Base-by-base conservation (phyloP, 805 yeast species). In the Grigorovia humatica region DNA sequence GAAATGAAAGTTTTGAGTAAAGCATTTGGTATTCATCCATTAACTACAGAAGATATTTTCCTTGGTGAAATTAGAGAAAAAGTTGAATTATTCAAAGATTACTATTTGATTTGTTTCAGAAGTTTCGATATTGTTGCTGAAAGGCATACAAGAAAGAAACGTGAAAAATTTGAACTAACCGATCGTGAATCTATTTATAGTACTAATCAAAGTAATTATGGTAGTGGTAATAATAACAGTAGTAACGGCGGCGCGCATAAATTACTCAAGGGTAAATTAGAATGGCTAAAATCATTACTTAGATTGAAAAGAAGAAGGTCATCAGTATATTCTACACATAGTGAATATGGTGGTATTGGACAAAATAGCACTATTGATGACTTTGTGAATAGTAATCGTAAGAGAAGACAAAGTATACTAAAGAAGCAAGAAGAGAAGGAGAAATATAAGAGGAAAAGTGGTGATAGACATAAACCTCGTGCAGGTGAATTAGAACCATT, bases 21-120 rank as follows among this genome's bases (percentile, higher is more conserved):
- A 61, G 82, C 97, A 0, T 91, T 91, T 70, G 96, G 95, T 0
- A 88, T 91, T 52, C 99, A 91, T 68, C 99, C 99, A 0, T 76
- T 91, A 59, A 91, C 99, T 0, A 87, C 97, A 0, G 99, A 91
- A 65, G 99, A 91, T 70, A 90, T 91, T 47, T 85, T 86, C 54
- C 70, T 90, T 32, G 96, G 96, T 1, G 99, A 91, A 64, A 85
- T 96, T 0, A 79, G 98, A 57, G 99, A 91, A 66, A 91, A 91
- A 64, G 96, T 91, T 19, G 99, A 91, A 69, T 68, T 93, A 38
- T 91, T 91, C 71, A 83, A 85, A 61, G 86, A 86, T 56, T 91
- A 91, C 68, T 93, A 91, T 66, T 81, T 91, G 59, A 86, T 93
- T 32, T 89, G 98, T 72, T 93, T 93, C 69, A 75, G 91, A 45